Evolutionary conservation across 2,329 filamentous ascomycete species (phyloP).

Genomic region (Colletotrichum falcatum): DNA sequence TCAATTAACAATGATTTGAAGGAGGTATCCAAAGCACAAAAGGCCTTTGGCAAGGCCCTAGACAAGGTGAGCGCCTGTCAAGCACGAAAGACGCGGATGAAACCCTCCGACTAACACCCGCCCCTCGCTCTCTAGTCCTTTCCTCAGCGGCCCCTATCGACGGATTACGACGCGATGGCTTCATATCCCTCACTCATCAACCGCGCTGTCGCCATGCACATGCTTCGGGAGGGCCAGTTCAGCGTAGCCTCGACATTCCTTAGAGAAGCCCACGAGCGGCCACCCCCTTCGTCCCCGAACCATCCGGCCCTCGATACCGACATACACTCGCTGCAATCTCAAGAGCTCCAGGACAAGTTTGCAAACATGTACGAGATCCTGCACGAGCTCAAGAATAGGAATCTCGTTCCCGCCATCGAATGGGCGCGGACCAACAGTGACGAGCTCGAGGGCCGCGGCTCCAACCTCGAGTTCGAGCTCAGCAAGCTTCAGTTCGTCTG

Average conservation of each 20-base stretch:
- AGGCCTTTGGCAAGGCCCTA: constrained; percentile 85
- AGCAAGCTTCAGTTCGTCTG: constrained; percentile 90
- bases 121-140: constrained; percentile 46
- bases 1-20: constrained; percentile 84
- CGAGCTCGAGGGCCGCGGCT: constrained; percentile 82
- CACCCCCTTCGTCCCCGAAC: constrained; percentile 41
- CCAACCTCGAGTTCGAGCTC: constrained; percentile 95
- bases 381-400: constrained; percentile 77
- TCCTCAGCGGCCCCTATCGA: constrained; percentile 73
- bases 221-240: constrained; percentile 95
- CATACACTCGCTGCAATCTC: constrained; percentile 69
- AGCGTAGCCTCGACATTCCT: constrained; percentile 88
- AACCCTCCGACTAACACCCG: constrained; percentile 37
- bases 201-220: constrained; percentile 91
- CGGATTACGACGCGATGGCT: constrained; percentile 83
- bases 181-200: constrained; percentile 84
- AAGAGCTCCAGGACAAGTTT: constrained; percentile 83
- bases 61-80: constrained; percentile 72
- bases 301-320: constrained; percentile 51
- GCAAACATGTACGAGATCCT: constrained; percentile 92
- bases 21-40: constrained; percentile 84
- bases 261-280: constrained; percentile 70
- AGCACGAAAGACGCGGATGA: neutral
- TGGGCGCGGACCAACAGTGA: constrained; percentile 83
- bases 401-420: constrained; percentile 84